Evolutionary conservation across 176 grass and related monocot genomes (phyloP), one percentile per base, ranked within the genome.

Genomic region (Pontederia paniculata): DNA sequence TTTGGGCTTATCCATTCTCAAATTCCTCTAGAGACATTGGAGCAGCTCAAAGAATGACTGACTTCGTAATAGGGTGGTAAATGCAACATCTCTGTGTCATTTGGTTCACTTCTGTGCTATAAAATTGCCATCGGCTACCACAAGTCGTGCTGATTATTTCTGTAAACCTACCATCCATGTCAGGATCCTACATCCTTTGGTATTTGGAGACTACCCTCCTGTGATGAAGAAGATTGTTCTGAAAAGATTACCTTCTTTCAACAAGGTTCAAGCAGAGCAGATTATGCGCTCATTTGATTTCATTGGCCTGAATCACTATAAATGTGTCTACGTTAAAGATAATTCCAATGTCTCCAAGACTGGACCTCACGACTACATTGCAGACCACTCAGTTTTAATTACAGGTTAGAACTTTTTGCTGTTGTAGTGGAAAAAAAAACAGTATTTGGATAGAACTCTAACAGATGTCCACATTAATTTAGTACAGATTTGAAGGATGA

Each of bases 201-300:
- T 84, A 3, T 58, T 54, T 14, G 81, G 86, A 53, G 70, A 85
- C 44, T 90, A 90, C 18, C 77, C 86, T 8, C 22, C 56, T 5
- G 54, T 54, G 21, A 90, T 90, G 86, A 85, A 66, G 58, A 69
- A 70, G 22, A 76, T 53, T 57, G 74, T 72, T 13, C 78, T 81
- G 28, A 66, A 67, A 15, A 67, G 75, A 28, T 53, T 85, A 14
- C 84, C 75, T 11, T 52, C 57, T 0, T 82, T 88, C 45, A 76
- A 56, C 8, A 56, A 65, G 64, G 16, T 15, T 6, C 60, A 88
- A 50, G 72, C 75, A 44, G 37, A 76, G 69, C 42, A 51, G n/a
- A 16, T 82, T 46, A 65, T 23, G 20, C 18, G 3, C 17, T 21
- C n/a, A n/a, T n/a, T n/a, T n/a, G n/a, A n/a, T n/a, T n/a, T n/a